Conservation (phyloP, 495 filamentous ascomycete genomes). For the Xylaria cubensis region DNA sequence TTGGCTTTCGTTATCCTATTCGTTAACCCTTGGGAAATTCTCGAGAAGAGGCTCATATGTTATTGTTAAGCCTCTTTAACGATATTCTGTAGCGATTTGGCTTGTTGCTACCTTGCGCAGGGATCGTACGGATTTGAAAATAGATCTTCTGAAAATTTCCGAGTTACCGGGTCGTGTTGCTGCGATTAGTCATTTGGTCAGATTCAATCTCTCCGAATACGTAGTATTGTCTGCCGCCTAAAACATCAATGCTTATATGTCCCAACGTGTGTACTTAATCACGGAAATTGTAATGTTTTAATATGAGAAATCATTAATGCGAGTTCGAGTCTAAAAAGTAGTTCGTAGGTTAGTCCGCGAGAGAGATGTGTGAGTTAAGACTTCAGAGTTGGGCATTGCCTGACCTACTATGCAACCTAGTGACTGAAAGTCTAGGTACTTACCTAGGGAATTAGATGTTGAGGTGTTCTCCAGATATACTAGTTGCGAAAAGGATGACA, state of each 20-base stretch:
- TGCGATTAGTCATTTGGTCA: conserved; percentile 7
- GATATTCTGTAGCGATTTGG: neutral
- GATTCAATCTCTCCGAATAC: neutral
- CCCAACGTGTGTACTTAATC: neutral
- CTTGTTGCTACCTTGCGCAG: neutral
- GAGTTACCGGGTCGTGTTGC: neutral
- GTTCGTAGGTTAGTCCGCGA: neutral
- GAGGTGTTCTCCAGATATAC: neutral
- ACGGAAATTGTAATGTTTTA: neutral
- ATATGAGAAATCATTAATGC: neutral
- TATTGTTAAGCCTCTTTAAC: neutral
- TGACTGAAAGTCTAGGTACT: neutral
- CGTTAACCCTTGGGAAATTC: neutral
- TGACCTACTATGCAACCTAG: neutral
- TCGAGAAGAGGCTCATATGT: neutral
- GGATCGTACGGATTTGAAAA: neutral
- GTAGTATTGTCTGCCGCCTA: neutral
- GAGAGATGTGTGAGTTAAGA: neutral
- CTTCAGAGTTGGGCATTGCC: neutral
- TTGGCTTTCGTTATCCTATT: neutral
- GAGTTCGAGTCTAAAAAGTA: neutral
- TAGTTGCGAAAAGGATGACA: neutral
- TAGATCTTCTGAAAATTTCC: conserved; percentile 7
- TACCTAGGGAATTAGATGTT: neutral
- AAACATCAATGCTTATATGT: neutral